phyloP scores from a whole-genome alignment of 2,329 filamentous ascomycete species.

The Calonectria pseudoreteaudii region DNA sequence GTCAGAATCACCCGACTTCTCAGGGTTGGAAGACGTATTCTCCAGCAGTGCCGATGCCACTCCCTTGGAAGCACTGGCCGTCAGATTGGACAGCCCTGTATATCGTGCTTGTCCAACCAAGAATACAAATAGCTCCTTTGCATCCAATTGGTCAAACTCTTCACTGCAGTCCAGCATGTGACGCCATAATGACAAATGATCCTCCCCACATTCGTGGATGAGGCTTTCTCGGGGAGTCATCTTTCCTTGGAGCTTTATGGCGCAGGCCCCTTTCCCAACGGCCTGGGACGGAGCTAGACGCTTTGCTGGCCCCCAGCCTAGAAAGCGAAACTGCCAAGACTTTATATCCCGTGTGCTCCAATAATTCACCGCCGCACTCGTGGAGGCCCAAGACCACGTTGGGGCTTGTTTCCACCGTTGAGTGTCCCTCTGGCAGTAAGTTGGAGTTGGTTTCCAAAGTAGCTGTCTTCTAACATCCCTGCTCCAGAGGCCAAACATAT shows the following conservation, averaged over 20 bases:
- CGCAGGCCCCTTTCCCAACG: neutral
- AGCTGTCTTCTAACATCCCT: neutral
- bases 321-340: neutral
- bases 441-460: neutral
- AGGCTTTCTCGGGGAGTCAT: neutral
- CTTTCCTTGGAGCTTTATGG: neutral
- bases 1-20: too few species aligned
- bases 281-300: neutral
- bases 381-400: slow-evolving; percentile 1
- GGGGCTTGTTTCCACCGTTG: neutral
- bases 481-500: neutral
- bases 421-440: too few species aligned
- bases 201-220: neutral
- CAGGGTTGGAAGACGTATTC: neutral
- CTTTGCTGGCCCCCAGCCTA: neutral
- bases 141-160: neutral
- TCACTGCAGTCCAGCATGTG: neutral
- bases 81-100: neutral
- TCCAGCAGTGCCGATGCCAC: neutral
- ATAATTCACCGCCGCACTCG: neutral
- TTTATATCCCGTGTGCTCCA: neutral
- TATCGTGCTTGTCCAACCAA: neutral
- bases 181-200: neutral
- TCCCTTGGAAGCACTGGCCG: neutral
- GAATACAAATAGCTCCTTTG: neutral